These are phyloP conservation scores for Elsinoe ampelina DNA, from an alignment of 2,329 filamentous ascomycete species.

Conservation along the genomic window DNA sequence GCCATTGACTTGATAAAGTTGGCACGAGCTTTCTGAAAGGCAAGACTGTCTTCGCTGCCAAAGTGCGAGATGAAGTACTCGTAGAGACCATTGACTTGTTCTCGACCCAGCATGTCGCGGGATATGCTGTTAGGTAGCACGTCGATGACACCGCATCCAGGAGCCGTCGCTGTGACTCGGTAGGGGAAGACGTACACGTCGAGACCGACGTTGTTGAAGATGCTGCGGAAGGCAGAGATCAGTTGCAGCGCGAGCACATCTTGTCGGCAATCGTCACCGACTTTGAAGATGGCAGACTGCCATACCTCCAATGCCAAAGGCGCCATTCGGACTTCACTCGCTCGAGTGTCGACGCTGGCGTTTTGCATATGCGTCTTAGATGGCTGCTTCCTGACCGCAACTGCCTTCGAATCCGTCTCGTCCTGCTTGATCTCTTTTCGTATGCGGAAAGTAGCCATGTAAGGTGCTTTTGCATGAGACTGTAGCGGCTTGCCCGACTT, in stretches of 20 bases:
- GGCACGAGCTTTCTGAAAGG: conserved; percentile 87
- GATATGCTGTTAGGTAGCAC: conserved; percentile 96
- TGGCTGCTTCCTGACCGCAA: neutral
- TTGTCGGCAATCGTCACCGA: conserved; percentile 95
- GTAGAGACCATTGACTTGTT: conserved; percentile 95
- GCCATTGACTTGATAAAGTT: conserved; percentile 99
- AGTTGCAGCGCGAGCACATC: conserved; percentile 95
- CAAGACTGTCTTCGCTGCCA: conserved; percentile 87
- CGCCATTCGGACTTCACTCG: conserved; percentile 18
- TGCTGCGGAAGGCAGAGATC: conserved; percentile 94
- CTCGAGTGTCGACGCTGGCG: conserved; percentile 2
- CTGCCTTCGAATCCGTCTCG: conserved; percentile 9
- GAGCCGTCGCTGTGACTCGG: conserved; percentile 91
- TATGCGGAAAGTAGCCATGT: conserved; percentile 98
- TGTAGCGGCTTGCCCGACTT: conserved; percentile 97
- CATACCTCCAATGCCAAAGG: conserved; percentile 75
- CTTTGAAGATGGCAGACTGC: conserved; percentile 99
- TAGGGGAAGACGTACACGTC: conserved; percentile 97
- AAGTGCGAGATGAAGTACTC: conserved; percentile 98
- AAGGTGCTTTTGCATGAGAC: conserved; percentile 95
- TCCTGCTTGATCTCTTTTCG: conserved; percentile 58
- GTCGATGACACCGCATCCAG: conserved; percentile 95
- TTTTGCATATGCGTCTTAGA: neutral
- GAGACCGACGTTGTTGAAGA: conserved; percentile 88
- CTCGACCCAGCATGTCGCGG: conserved; percentile 94